Evolutionary conservation across 306 rosid species (phyloP), one percentile per base, ranked within the genome.

Genomic region (Ceratonia siliqua): DNA sequence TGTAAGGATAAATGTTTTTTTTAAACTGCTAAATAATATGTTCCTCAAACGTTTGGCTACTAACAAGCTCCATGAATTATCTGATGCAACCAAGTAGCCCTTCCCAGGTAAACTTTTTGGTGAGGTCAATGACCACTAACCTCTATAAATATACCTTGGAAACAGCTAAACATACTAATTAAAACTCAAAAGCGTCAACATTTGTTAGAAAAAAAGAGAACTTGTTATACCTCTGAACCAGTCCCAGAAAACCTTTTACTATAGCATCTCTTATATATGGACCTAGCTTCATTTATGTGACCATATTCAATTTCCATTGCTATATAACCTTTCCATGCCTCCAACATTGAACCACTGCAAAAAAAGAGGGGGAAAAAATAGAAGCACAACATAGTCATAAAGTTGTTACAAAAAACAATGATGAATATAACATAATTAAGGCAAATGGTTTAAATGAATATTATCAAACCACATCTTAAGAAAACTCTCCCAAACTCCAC

Each of bases 401-500:
- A 11, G 62, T 32, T 38, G 8, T 75, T 15, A 28, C 6, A 56
- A 50, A 13, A 45, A 68, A 77, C 45, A 53, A 12, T 8, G 42
- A 61, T 52, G 24, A 66, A 83, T 36, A 52, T 52, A 48, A 75
- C 13, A 6, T 7, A 5, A 25, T 21, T 48, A 76, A 64, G 77
- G 62, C 20, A 79, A 72, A 75, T 36, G 49, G 45, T 70, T 65
- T 15, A 70, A 64, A 65, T 39, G 25, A 57, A 68, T 54, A 43
- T 62, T 42, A 75, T 75, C 85, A 69, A 62, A 93, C 98, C 97
- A 83, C 76, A 75, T 91, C 87, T 90, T 94, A 43, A 94, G 91
- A 75, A 87, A 82, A 81, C 75, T 88, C 78, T 94, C 97, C 97
- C 97, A 91, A 65, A 89, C 94, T 83, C 93, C 94, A 78, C 97